Evolutionary conservation across 495 filamentous ascomycete genomes (phyloP).

Genomic region (Penicillium mononematosum): DNA sequence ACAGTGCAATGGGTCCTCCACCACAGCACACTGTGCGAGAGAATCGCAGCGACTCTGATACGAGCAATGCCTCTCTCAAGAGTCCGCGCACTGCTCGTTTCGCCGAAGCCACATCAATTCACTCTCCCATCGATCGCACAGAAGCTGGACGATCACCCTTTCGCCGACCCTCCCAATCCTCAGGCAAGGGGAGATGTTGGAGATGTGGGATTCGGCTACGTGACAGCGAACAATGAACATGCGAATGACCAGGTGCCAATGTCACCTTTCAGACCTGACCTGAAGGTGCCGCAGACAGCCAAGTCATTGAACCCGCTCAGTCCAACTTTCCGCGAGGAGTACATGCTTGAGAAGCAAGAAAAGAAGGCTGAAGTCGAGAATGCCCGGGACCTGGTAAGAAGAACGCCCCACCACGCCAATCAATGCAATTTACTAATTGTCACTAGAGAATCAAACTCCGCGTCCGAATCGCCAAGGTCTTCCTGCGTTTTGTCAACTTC

Average conservation of each 20-base stretch:
- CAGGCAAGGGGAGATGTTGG: conserved; percentile 60
- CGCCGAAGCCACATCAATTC: conserved; percentile 82
- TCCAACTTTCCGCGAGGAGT: conserved; percentile 85
- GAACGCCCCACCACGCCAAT: not conserved
- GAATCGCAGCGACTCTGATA: conserved; percentile 38
- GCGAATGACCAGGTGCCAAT: conserved; percentile 55
- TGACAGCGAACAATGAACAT: conserved; percentile 59
- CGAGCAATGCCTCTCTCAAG: conserved; percentile 64
- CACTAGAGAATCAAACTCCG: conserved; percentile 86
- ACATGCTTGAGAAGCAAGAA: conserved; percentile 78
- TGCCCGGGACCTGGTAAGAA: conserved; percentile 77
- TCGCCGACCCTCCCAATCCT: conserved; percentile 58
- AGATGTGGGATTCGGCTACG: conserved; percentile 91
- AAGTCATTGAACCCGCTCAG: conserved; percentile 68
- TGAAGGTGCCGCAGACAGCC: conserved; percentile 80
- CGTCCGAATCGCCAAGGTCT: conserved; percentile 90
- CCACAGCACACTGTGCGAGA: conserved; percentile 26
- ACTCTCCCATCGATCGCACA: conserved; percentile 72
- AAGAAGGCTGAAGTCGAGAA: conserved; percentile 75
- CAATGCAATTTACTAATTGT: conserved; percentile 12
- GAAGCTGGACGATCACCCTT: conserved; percentile 60
- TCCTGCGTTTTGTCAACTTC: conserved; percentile 91
- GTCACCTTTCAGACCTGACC: conserved; percentile 78
- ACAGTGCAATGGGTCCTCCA: conserved; percentile 32
- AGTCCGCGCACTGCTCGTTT: conserved; percentile 81